These are phyloP conservation scores for Alternaria dauci DNA, from an alignment of 2,329 filamentous ascomycete species.

Conservation along the genomic window DNA sequence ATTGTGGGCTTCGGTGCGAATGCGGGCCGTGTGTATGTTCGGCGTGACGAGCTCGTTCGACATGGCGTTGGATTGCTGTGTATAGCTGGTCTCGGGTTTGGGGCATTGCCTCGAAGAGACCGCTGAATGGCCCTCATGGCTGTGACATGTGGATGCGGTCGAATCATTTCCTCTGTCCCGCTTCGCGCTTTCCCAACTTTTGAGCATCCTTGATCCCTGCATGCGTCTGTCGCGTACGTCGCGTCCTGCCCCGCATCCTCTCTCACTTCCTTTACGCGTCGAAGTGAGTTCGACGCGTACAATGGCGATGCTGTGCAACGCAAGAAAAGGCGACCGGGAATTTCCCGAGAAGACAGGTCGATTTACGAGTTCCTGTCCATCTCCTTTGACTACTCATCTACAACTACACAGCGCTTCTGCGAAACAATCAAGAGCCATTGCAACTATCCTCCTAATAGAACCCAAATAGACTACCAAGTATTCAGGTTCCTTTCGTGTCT, in stretches of 20 bases:
- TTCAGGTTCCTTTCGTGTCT: no score
- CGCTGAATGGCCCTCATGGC: constrained; percentile 22
- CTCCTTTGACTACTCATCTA: neutral
- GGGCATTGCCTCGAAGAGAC: constrained; percentile 27
- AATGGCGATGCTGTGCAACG: neutral
- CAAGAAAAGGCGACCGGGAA: neutral
- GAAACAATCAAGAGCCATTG: no score
- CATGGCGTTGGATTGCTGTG: neutral
- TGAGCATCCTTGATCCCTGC: constrained; percentile 21
- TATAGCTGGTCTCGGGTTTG: constrained; percentile 17
- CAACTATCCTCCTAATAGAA: no score
- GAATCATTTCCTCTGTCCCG: constrained; percentile 6
- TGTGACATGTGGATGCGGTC: neutral
- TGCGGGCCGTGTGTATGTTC: constrained; percentile 65
- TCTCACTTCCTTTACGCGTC: neutral
- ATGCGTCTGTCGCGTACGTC: constrained; percentile 10
- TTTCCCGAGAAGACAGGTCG: neutral
- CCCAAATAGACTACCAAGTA: no score
- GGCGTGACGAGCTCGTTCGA: constrained; percentile 42
- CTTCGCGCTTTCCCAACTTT: constrained; percentile 19
- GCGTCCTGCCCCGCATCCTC: constrained; percentile 6
- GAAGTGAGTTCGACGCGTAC: neutral
- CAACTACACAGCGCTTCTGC: neutral
- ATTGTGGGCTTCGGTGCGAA: constrained; percentile 80
- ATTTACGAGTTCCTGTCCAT: neutral